These are phyloP conservation scores for Fraxinus sp. DNA, from an alignment of 305 asterid species.

Conservation along the genomic window DNA sequence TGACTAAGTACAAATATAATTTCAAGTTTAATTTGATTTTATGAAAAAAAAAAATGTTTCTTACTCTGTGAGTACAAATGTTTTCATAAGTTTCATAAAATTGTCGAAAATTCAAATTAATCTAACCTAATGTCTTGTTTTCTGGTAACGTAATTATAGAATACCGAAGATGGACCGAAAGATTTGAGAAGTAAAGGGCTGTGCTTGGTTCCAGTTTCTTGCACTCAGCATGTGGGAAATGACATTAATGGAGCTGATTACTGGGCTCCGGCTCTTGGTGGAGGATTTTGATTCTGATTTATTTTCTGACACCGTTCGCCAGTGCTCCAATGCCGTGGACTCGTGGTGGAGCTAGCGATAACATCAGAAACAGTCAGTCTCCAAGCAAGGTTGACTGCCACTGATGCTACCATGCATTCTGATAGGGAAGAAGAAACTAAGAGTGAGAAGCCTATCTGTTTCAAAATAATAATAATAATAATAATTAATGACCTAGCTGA, in stretches of 20 bases:
- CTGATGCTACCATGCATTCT: slow-evolving; percentile 47
- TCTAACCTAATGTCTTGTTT: not conserved
- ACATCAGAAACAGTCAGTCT: slow-evolving; percentile 74
- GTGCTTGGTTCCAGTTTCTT: slow-evolving; percentile 75
- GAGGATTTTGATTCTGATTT: slow-evolving; percentile 45
- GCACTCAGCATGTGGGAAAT: slow-evolving; percentile 66
- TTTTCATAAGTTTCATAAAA: too few species aligned
- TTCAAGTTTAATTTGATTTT: too few species aligned
- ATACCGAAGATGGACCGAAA: slow-evolving; percentile 10
- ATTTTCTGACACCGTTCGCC: not conserved
- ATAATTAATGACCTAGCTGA: not conserved
- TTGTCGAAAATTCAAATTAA: not conserved
- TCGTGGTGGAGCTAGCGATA: slow-evolving; percentile 21
- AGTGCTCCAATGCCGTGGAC: not conserved
- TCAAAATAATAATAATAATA: not conserved
- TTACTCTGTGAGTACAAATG: too few species aligned
- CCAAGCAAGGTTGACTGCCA: slow-evolving; percentile 50
- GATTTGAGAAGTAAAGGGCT: slow-evolving; percentile 82
- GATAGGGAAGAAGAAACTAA: not conserved
- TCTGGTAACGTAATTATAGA: not conserved
- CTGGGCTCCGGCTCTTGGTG: slow-evolving; percentile 79
- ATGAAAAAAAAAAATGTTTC: too few species aligned
- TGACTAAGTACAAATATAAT: not conserved
- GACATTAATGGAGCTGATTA: slow-evolving; percentile 69
- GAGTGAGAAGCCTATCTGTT: not conserved